Evolutionary conservation across 345 rosid species (phyloP), one percentile per base, ranked within the genome.

Genomic region (Angophora floribunda): DNA sequence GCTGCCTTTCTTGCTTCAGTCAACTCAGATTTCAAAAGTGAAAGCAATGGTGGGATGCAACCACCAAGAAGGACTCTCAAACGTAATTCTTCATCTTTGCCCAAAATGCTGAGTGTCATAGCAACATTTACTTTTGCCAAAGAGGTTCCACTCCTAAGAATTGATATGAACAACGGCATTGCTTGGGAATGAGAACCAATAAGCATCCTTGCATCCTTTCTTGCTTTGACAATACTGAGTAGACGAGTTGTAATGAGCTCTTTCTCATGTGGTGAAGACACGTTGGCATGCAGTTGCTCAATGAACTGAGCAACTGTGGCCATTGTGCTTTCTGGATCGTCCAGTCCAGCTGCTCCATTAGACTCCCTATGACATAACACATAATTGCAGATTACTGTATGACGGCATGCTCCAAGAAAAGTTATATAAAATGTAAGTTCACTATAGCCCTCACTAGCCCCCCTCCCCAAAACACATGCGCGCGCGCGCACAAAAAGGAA

Each of bases 61-160:
- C 99, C 99, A 45, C 99, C 99, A 36, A 96, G 96, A 36, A 97
- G 93, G 67, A 97, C 96, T 91, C 97, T 95, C 85, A 96, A 89
- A 87, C 97, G 96, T 57, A 97, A 85, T 53, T 94, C 96, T 52
- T 94, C 95, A 88, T 97, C 97, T 93, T 94, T 93, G 95, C 97
- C 96, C 85, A 97, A 80, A 88, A 90, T 91, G 63, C 95, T 94
- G 8, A 97, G 91, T 75, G 92, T 90, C 59, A 93, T 93, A 86
- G 99, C 99, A 52, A 95, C 95, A 88, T 97, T 95, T 22, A 93
- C 93, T 94, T 96, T 97, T 12, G 98, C 96, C 86, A 91, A 52
- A 88, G 90, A 86, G 65, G 96, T 95, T 82, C 99, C 98, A 80
- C 90, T 92, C 91, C 99, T 94, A 63, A 97, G 96, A 91, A 94